These are phyloP conservation scores for Spizellomyces sp. DNA, from an alignment of 192 early-diverging fungal genomes.

Conservation along the genomic window DNA sequence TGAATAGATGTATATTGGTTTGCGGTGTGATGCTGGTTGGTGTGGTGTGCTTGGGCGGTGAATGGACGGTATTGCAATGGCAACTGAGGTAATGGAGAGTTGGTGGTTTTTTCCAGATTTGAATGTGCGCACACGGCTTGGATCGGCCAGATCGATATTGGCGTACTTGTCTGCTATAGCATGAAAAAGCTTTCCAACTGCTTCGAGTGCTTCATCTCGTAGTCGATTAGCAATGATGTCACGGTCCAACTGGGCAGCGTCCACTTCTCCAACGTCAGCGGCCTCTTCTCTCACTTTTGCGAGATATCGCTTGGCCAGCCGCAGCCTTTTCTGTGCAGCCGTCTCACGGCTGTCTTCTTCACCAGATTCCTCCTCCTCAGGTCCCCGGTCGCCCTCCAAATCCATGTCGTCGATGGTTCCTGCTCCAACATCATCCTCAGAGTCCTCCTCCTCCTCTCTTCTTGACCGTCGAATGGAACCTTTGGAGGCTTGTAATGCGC, in stretches of 20 bases:
- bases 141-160: slow-evolving; percentile 37
- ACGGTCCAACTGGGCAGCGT: slow-evolving; percentile 89
- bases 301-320: slow-evolving; percentile 93
- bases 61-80: slow-evolving; percentile 54
- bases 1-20: slow-evolving; percentile 68
- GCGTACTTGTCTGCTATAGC: slow-evolving; percentile 61
- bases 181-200: slow-evolving; percentile 52
- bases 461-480: not conserved
- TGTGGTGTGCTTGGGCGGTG: not conserved
- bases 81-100: slow-evolving; percentile 81
- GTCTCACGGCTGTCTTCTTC: slow-evolving; percentile 77
- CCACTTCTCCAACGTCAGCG: slow-evolving; percentile 73
- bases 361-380: slow-evolving; percentile 55
- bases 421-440: slow-evolving; percentile 24
- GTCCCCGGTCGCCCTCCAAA: slow-evolving; percentile 28
- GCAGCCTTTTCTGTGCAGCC: slow-evolving; percentile 87
- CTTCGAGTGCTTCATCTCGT: slow-evolving; percentile 70
- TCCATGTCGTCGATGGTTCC: slow-evolving; percentile 38
- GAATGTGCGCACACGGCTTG: slow-evolving; percentile 31
- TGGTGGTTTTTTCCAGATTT: slow-evolving; percentile 63
- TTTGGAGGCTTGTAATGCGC: slow-evolving; percentile 2
- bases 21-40: slow-evolving; percentile 12
- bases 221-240: slow-evolving; percentile 91
- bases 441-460: slow-evolving; percentile 15
- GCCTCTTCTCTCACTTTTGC: slow-evolving; percentile 70